Evolutionary conservation across 1,284 basidiomycete species (phyloP), one percentile per base, ranked within the genome.

Genomic region (Puccinia horiana): DNA sequence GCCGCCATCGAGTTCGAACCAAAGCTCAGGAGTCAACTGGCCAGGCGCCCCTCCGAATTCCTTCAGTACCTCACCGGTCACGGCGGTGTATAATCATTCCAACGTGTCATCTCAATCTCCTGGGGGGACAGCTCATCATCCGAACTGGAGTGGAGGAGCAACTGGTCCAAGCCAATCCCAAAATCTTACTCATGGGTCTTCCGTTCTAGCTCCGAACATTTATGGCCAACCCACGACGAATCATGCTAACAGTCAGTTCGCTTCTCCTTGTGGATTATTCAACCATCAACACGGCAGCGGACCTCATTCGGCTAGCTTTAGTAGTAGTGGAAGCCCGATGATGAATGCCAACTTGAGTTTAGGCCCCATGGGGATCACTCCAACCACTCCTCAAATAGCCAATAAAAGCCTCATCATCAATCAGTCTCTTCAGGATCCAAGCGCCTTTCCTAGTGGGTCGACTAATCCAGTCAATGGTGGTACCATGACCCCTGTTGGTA

Each of bases 41-140:
- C 52, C 73, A 32, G 54, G 35, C 37, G 54, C 29, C 16, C 26
- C 73, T 40, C 26, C 47, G 26, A 75, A 75, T 54, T 52, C 52
- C 37, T 72, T 69, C 67, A 58, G 52, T 37, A 58, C 63, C 47
- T 70, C 77, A 56, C 77, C 77, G 6, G 67, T 72, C 11, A 47
- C 37, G 40, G n/a, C 76, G 16, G 61, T 69, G n/a, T 56, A 70
- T 42, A 80, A 72, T 58, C 77, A 56, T 52, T 37, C 65, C 37
- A 58, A 44, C 37, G 44, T 44, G 32, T 23, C 69, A 49, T 54
- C 73, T 75, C 47, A 75, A 40, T 42, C 73, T 20, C 54, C 73
- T 75, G 47, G 49, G 58, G 54, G 37, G 26, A 75, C 52, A n/a
- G 37, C 29, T 23, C 44, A 75, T 23, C 73, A 56, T 54, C 4